Base-by-base conservation (phyloP, 495 filamentous ascomycete species). In the Penicillium alfredii region DNA sequence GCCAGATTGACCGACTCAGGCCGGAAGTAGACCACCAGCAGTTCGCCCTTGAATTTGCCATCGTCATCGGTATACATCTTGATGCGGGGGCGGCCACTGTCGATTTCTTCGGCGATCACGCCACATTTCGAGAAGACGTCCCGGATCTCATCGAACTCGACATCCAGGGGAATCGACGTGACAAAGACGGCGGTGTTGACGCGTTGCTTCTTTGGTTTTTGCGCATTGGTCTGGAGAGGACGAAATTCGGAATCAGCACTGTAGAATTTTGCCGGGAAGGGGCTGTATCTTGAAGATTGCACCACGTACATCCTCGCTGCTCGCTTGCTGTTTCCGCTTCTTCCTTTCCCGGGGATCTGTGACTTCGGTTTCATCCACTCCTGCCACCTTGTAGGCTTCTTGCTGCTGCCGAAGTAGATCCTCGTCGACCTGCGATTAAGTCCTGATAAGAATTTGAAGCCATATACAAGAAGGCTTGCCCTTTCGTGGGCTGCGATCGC, bases 161-260 rank as follows among this genome's bases (percentile, higher is more conserved):
- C 80, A 51, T 97, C 85, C 11, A 68, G 61, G 1, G 93, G 93
- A 3, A 99, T 76, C 8, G 78, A 82, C 3, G 86, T 93, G 24
- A 97, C 79, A 58, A 85, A 99, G 32, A 99, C 72, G 13, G 92
- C 93, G 2, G 82, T 90, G 54, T 97, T 98, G 38, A 87, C 76
- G 35, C 81, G 74, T 21, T 73, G 74, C 50, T 77, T 72, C 54
- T 80, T 80, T 18, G 56, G 39, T 45, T 81, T 81, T 51, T 80
- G 74, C 22, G 51, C 50, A 9, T 56, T 56, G 23, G 47, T 49
- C 53, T 64, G 26, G 11, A 31, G 33, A 40, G 31, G 47, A 14
- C 15, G 24, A 15, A 26, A 28, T 18, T 4, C n/a, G 3, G 9
- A 19, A 38, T 23, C 8, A 35, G 25, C 4, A 9, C 4, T 35